Evolutionary conservation across 495 filamentous ascomycete genomes (phyloP), one percentile per base, ranked within the genome.

Genomic region (Aspergillus cavernicola): DNA sequence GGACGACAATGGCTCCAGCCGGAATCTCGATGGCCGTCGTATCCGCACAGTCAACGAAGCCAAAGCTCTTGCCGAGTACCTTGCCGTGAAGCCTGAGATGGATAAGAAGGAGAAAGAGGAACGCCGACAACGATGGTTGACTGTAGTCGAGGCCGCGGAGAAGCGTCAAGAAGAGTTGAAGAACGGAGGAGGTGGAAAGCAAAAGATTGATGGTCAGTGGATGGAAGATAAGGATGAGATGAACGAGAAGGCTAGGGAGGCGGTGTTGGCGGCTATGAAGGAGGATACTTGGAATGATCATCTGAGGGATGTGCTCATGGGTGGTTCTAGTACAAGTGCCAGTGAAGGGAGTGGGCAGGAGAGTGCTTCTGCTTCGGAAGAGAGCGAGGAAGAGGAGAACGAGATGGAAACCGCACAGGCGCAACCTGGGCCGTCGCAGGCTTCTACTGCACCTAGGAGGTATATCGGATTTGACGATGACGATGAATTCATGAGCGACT

Each of bases 31-130:
- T 59, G 93, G 93, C 0, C 86, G 95, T 8, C 82, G 93, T 31
- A 69, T 97, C 33, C 85, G 93, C 52, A 97, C 92, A 7, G 85
- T 98, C 33, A 92, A 86, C 47, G 92, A 97, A 61, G 93, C 95
- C 15, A 98, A 97, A 67, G 86, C 88, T 3, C 77, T 98, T 26
- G 92, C 95, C 0, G 92, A 97, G 66, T 97, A 95, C 64, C 79
- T 97, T 2, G 91, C 93, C 11, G 84, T 93, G 48, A 97, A 97
- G 65, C 93, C 95, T 0, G 93, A 96, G 51, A 96, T 97, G 91
- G 93, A 96, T 51, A 83, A 84, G 60, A 87, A 86, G 63, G 92
- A 96, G 65, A 90, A 90, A 53, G 91, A 95, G 64, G 86, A 86
- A 66, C 80, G 89, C 37, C 75, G 85, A 39, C 80, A 85, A 66